Conservation (phyloP, 192 early-diverging fungal genomes). For the Coemansia furcata region DNA sequence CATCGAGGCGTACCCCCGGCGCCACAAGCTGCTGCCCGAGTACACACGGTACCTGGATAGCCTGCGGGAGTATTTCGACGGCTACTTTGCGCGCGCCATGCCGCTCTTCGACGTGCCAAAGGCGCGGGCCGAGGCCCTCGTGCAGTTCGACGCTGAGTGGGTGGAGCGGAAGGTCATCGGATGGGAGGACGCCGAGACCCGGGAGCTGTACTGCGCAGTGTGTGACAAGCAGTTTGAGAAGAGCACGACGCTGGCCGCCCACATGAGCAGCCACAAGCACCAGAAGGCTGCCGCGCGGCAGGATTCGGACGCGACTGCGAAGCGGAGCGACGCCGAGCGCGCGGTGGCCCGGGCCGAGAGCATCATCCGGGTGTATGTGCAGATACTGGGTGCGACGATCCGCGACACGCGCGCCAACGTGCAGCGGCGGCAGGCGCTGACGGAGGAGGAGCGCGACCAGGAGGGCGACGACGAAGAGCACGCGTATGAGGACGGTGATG, state of each 20-base stretch:
- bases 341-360: conserved; percentile 65
- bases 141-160: conserved; percentile 69
- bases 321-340: conserved; percentile 57
- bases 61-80: conserved; percentile 67
- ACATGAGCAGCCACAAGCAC: conserved; percentile 90
- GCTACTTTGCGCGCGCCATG: conserved; percentile 69
- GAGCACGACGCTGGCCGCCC: conserved; percentile 77
- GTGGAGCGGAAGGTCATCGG: conserved; percentile 42
- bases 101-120: conserved; percentile 71
- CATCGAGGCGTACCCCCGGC: conserved; percentile 8
- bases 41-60: conserved; percentile 47
- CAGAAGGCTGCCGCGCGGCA: conserved; percentile 63
- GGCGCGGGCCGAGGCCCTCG: conserved; percentile 50
- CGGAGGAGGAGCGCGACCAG: conserved; percentile 75
- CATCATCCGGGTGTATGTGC: conserved; percentile 60
- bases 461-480: conserved; percentile 72
- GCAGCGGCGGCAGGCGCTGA: conserved; percentile 88
- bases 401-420: conserved; percentile 86
- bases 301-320: conserved; percentile 20
- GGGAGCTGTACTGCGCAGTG: conserved; percentile 69
- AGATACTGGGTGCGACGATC: conserved; percentile 55
- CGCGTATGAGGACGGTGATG: conserved; percentile 61
- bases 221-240: conserved; percentile 85
- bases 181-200: conserved; percentile 53
- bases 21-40: conserved; percentile 5